phyloP scores from a whole-genome alignment of 2,329 filamentous ascomycete species.

The Alternaria arbusti region DNA sequence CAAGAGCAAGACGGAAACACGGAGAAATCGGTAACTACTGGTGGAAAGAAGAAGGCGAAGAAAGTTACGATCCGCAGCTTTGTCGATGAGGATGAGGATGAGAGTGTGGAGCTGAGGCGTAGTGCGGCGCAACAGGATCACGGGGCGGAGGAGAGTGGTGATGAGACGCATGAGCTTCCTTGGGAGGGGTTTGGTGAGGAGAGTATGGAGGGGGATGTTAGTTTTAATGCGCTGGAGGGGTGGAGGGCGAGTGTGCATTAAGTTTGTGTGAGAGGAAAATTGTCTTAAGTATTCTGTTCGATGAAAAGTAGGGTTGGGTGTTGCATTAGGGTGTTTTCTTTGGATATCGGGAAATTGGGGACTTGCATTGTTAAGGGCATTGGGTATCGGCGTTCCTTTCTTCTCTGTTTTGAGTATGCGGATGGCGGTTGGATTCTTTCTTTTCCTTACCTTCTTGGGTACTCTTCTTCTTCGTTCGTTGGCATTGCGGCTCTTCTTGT shows the following conservation, averaged over 20 bases:
- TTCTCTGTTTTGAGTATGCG: neutral
- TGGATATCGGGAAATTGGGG: neutral
- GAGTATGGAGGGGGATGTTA: constrained; percentile 17
- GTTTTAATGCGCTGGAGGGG: constrained; percentile 17
- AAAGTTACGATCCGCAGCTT: constrained; percentile 48
- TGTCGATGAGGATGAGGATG: constrained; percentile 36
- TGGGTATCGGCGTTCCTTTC: neutral
- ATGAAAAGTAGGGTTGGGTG: neutral
- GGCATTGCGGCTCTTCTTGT: neutral
- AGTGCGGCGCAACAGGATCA: neutral
- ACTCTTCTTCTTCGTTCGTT: neutral
- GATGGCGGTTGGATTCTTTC: neutral
- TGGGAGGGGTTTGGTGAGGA: constrained; percentile 49
- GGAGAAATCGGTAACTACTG: constrained; percentile 2
- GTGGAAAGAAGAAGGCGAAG: constrained; percentile 35
- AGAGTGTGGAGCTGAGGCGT: constrained; percentile 22
- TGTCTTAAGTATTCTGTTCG: neutral
- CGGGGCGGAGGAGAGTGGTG: constrained; percentile 15
- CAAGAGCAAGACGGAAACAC: constrained; percentile 49
- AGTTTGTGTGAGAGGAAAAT: neutral
- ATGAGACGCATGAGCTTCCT: constrained; percentile 45
- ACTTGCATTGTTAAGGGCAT: neutral
- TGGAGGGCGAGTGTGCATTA: constrained; percentile 22
- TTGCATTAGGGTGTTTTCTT: neutral
- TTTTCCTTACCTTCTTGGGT: neutral